These are phyloP conservation scores for Adansonia grandidieri DNA, from an alignment of 441 rosid genomes.

Conservation along the genomic window DNA sequence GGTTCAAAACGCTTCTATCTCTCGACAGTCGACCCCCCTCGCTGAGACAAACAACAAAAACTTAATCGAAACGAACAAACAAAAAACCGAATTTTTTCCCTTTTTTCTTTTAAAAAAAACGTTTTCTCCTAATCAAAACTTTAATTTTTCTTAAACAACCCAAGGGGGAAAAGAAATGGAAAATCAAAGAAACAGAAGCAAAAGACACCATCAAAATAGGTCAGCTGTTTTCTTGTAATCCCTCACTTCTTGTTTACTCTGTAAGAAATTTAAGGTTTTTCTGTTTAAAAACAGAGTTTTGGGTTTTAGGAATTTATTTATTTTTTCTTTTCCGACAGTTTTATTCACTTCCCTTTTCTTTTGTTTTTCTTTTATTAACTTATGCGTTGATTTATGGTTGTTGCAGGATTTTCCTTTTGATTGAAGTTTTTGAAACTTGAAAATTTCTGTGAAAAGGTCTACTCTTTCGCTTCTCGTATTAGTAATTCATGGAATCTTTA, in stretches of 20 bases:
- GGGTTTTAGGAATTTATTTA: background rate
- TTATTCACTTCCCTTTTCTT: background rate
- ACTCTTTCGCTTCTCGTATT: background rate
- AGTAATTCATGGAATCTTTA: background rate
- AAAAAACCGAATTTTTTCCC: background rate
- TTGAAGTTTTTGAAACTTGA: background rate
- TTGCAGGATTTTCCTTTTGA: background rate
- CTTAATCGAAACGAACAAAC: background rate
- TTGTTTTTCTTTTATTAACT: background rate
- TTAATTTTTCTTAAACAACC: background rate
- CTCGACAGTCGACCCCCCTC: background rate
- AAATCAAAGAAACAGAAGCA: too few species aligned
- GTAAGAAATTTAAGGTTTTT: slow-evolving; percentile 20
- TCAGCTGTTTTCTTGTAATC: slow-evolving; percentile 20
- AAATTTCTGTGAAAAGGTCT: slow-evolving; percentile 19
- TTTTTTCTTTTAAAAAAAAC: too few species aligned
- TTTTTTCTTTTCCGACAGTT: background rate
- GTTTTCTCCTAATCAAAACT: background rate
- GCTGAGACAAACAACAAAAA: background rate
- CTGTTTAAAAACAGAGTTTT: background rate
- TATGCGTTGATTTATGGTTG: background rate
- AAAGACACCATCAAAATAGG: slow-evolving; percentile 5
- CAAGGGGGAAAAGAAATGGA: too few species aligned
- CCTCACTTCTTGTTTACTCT: slow-evolving; percentile 7
- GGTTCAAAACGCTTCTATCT: background rate